These are phyloP conservation scores for Cryptosporidium meleagridis DNA, from an alignment of 169 alveolate genomes.

Conservation along the genomic window DNA sequence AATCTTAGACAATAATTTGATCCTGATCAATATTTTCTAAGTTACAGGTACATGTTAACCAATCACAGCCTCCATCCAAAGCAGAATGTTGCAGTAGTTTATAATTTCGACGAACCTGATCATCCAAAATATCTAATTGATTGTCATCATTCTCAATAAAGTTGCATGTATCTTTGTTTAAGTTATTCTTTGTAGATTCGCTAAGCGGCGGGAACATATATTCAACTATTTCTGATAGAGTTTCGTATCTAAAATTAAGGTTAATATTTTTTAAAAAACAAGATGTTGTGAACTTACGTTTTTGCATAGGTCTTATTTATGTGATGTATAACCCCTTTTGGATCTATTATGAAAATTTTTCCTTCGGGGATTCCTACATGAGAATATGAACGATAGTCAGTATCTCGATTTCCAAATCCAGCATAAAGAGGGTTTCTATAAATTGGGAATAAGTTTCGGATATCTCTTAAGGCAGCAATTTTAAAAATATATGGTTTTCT, in stretches of 20 bases:
- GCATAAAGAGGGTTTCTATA: slow-evolving; percentile 93
- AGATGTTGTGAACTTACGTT: slow-evolving; percentile 79
- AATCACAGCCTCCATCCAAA: slow-evolving; percentile 25
- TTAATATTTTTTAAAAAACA: neutral
- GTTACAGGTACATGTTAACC: slow-evolving; percentile 55
- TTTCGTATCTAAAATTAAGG: slow-evolving; percentile 77
- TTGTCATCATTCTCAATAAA: slow-evolving; percentile 52
- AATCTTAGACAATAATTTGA: slow-evolving; percentile 42
- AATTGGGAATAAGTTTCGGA: slow-evolving; percentile 91
- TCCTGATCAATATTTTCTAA: slow-evolving; percentile 22
- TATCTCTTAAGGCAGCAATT: slow-evolving; percentile 94
- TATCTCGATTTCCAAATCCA: slow-evolving; percentile 98
- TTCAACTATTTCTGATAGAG: slow-evolving; percentile 81
- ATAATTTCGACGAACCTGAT: slow-evolving; percentile 75
- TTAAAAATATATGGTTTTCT: slow-evolving; percentile 94
- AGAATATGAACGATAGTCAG: slow-evolving; percentile 91
- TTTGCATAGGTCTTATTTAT: slow-evolving; percentile 86
- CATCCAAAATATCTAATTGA: slow-evolving; percentile 63
- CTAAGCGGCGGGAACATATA: slow-evolving; percentile 80
- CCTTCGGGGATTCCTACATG: slow-evolving; percentile 93
- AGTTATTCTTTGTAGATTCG: slow-evolving; percentile 19
- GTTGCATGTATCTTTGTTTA: slow-evolving; percentile 10
- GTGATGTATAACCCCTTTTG: slow-evolving; percentile 89
- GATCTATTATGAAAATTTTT: slow-evolving; percentile 90
- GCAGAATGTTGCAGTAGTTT: slow-evolving; percentile 62